Conservation (phyloP, 495 filamentous ascomycete species). For the Choiromyces venosus region DNA sequence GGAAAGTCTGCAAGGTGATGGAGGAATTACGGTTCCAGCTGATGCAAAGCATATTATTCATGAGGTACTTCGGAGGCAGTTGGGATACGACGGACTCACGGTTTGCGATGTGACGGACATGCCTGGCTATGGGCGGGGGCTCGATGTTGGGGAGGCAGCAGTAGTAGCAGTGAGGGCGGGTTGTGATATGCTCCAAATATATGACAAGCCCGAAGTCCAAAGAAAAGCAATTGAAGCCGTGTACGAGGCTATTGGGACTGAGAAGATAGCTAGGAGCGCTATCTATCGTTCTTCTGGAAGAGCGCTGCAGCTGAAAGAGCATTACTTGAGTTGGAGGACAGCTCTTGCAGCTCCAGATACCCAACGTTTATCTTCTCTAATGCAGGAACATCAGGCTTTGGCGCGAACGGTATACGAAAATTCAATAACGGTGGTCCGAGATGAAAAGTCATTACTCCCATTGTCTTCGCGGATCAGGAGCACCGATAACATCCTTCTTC, state of each 20-base stretch:
- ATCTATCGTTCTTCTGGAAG: conserved; percentile 38
- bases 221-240: conserved; percentile 38
- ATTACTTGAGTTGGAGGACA: conserved; percentile 42
- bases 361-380: conserved; percentile 34
- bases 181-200: conserved; percentile 42
- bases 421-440: conserved; percentile 42
- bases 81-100: conserved; percentile 42
- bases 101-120: conserved; percentile 43
- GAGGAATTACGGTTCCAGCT: conserved; percentile 12
- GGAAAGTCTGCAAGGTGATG: conserved; percentile 22
- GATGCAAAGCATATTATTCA: conserved; percentile 40
- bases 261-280: conserved; percentile 24
- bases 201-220: conserved; percentile 31
- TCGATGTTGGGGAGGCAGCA: conserved; percentile 37
- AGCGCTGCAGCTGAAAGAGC: conserved; percentile 35
- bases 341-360: conserved; percentile 37
- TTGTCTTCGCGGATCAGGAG: conserved; percentile 31
- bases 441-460: conserved; percentile 40
- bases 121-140: conserved; percentile 28
- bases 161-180: conserved; percentile 39
- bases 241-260: conserved; percentile 35
- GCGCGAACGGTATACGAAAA: conserved; percentile 39
- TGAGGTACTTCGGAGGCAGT: conserved; percentile 41
- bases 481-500: conserved; percentile 52
- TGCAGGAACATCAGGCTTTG: conserved; percentile 39